Conservation (phyloP, 306 rosid species). For the Erythrophleum fordii region DNA sequence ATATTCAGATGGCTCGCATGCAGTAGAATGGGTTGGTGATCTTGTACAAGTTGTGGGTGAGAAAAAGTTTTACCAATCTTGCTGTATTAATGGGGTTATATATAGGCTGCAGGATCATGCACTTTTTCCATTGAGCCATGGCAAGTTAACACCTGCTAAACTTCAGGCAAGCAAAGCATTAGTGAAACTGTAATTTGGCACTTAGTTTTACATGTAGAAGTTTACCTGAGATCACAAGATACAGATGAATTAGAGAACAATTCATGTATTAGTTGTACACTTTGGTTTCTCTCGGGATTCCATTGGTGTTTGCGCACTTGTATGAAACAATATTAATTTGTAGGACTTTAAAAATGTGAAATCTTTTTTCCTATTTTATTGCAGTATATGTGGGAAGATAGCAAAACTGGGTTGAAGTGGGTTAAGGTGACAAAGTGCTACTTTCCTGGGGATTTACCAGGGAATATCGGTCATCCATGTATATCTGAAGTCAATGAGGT, state of each 20-base stretch:
- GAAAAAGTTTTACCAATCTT: slow-evolving; percentile 66
- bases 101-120: slow-evolving; percentile 77
- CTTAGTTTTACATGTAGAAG: slow-evolving; percentile 30
- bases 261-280: slow-evolving; percentile 6
- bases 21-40: slow-evolving; percentile 81
- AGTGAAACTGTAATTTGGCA: slow-evolving; percentile 21
- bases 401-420: slow-evolving; percentile 74
- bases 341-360: slow-evolving; percentile 28
- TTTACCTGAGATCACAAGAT: slow-evolving; percentile 19
- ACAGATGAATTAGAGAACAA: slow-evolving; percentile 19
- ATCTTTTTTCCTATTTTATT: slow-evolving; percentile 37
- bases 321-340: slow-evolving; percentile 17
- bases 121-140: slow-evolving; percentile 62
- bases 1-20: slow-evolving; percentile 56
- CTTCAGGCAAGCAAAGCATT: slow-evolving; percentile 77
- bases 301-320: slow-evolving; percentile 30
- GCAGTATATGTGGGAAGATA: slow-evolving; percentile 96
- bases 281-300: slow-evolving; percentile 26
- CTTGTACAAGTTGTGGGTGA: slow-evolving; percentile 49
- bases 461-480: slow-evolving; percentile 67
- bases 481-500: slow-evolving; percentile 92
- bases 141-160: slow-evolving; percentile 70
- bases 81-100: slow-evolving; percentile 67
- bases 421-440: slow-evolving; percentile 66
- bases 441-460: slow-evolving; percentile 89